Evolutionary conservation across 805 yeast genomes (phyloP).

Genomic region (Candida krabiensis): DNA sequence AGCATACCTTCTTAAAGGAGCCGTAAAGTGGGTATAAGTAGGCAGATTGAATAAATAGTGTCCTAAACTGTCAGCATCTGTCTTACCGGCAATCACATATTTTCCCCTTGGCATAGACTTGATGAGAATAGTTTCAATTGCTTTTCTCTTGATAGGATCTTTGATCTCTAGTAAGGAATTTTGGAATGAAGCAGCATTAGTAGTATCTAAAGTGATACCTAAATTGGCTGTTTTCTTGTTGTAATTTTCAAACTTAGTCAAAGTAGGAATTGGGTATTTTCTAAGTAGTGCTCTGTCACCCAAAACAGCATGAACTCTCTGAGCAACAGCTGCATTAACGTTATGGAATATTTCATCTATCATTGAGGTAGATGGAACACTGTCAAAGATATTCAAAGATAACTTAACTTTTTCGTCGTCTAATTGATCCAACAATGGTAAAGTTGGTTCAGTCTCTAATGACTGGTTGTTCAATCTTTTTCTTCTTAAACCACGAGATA

Average conservation of each 20-base stretch:
- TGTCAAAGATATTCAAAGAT: constrained; percentile 70
- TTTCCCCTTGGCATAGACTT: constrained; percentile 86
- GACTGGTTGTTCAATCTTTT: constrained; percentile 56
- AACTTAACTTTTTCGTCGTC: constrained; percentile 83
- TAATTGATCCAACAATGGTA: constrained; percentile 72
- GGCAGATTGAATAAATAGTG: constrained; percentile 85
- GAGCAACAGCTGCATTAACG: constrained; percentile 85
- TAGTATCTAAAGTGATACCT: constrained; percentile 71
- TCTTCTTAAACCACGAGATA: constrained; percentile 68
- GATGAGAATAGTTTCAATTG: constrained; percentile 74
- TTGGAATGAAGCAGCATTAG: constrained; percentile 69
- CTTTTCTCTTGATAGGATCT: constrained; percentile 62
- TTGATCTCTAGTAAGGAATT: constrained; percentile 65
- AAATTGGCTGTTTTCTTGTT: constrained; percentile 65
- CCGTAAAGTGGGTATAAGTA: constrained; percentile 88
- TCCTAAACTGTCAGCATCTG: constrained; percentile 72
- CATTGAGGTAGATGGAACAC: constrained; percentile 53
- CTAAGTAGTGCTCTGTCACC: constrained; percentile 85
- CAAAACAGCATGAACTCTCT: constrained; percentile 66
- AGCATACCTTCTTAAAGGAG: constrained; percentile 89
- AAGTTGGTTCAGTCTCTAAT: constrained; percentile 48
- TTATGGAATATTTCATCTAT: constrained; percentile 76
- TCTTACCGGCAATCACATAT: constrained; percentile 85
- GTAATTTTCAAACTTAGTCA: constrained; percentile 77
- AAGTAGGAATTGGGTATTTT: constrained; percentile 82